These are phyloP conservation scores for Leccinum pallidistipes DNA, from an alignment of 1,284 basidiomycete species.

Conservation along the genomic window DNA sequence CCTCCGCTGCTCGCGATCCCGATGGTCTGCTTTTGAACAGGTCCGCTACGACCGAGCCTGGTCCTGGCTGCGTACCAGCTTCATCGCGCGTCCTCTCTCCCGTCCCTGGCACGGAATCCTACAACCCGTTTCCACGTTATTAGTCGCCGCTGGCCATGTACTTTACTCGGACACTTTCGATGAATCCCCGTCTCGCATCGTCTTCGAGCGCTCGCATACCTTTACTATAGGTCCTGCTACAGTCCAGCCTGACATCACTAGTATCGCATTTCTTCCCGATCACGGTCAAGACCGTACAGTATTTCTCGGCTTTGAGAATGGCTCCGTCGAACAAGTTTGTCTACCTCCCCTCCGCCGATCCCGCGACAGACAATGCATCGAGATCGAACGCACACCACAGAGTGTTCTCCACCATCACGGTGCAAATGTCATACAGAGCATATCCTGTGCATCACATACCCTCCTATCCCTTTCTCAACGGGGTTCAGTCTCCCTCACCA, in stretches of 20 bases:
- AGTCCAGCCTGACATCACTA: constrained; percentile 52
- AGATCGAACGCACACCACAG: constrained; percentile 19
- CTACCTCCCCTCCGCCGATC: constrained; percentile 31
- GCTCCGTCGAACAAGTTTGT: constrained; percentile 51
- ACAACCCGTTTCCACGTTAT: constrained; percentile 53
- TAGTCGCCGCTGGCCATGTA: constrained; percentile 62
- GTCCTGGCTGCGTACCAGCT: constrained; percentile 49
- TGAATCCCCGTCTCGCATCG: constrained; percentile 23
- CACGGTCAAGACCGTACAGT: constrained; percentile 48
- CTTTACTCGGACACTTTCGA: constrained; percentile 52
- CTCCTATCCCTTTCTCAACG: constrained; percentile 58
- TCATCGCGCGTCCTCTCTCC: constrained; percentile 69
- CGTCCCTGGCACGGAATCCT: constrained; percentile 58
- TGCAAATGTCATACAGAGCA: constrained; percentile 53
- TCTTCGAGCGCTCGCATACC: constrained; percentile 50
- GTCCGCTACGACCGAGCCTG: constrained; percentile 54
- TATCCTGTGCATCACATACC: constrained; percentile 45
- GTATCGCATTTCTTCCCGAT: constrained; percentile 48
- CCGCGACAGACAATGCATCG: constrained; percentile 1
- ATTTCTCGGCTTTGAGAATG: constrained; percentile 63
- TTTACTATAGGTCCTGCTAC: constrained; percentile 32
- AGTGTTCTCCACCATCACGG: constrained; percentile 36
- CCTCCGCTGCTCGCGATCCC: constrained; percentile 43
- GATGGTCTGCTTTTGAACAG: constrained; percentile 48
- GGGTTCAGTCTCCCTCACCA: constrained; percentile 49